Percentiles rank a stretch among this genome's conserved stretches.
Conservation (phyloP, 1,139 yeast genomes). For the Lodderomyces beijingensis region DNA sequence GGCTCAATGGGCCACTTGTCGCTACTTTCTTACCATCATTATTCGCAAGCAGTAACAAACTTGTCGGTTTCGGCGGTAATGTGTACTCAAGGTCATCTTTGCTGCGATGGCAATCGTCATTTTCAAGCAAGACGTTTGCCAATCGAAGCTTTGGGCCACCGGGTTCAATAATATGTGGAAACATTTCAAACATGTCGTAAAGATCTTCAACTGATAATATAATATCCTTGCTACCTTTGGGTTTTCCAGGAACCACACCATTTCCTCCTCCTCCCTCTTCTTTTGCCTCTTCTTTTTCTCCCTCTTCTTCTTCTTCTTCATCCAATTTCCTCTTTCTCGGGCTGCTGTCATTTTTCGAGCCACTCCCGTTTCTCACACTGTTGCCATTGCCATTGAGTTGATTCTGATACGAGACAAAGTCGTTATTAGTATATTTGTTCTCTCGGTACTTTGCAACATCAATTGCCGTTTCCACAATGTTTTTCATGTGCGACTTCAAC, state of each 20-base stretch:
- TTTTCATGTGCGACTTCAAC: slow-evolving; percentile 72
- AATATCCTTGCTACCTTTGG: slow-evolving; percentile 15
- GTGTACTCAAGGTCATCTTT: slow-evolving; percentile 35
- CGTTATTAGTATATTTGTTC: slow-evolving; percentile 48
- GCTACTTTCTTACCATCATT: background rate
- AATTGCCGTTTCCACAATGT: slow-evolving; percentile 68
- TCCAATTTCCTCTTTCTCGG: slow-evolving; percentile 5
- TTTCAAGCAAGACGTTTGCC: slow-evolving; percentile 49
- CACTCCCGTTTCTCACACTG: background rate
- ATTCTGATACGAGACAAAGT: slow-evolving; percentile 17
- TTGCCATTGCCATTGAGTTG: background rate
- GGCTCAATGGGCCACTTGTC: background rate
- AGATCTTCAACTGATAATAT: slow-evolving; percentile 63
- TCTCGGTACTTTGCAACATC: slow-evolving; percentile 64
- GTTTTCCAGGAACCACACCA: background rate
- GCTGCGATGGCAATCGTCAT: slow-evolving; percentile 45
- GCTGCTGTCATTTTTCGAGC: background rate
- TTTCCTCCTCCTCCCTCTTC: slow-evolving; percentile 1
- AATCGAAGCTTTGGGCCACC: slow-evolving; percentile 56
- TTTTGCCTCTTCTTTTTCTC: slow-evolving; percentile 4
- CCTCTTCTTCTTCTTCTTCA: slow-evolving; percentile 5
- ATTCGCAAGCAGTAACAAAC: background rate
- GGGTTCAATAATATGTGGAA: slow-evolving; percentile 67
- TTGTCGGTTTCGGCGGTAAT: slow-evolving; percentile 30
- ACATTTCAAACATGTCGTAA: slow-evolving; percentile 56